phyloP scores from a whole-genome alignment of 1,284 basidiomycete species.

The Thelephora terrestris region DNA sequence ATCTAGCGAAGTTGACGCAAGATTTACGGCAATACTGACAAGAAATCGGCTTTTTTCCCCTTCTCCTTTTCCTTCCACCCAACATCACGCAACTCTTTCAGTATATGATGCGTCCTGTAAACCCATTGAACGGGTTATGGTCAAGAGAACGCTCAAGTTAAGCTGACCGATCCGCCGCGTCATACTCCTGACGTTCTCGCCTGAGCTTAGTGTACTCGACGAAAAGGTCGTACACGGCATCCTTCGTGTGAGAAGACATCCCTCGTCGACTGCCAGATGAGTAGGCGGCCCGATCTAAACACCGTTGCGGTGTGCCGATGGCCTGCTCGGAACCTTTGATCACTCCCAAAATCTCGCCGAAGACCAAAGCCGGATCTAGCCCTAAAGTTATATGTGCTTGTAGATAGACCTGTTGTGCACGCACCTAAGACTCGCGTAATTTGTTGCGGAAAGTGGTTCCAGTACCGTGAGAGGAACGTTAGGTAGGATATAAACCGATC shows the following conservation, averaged over 20 bases:
- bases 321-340: slow-evolving; percentile 58
- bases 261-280: slow-evolving; percentile 35
- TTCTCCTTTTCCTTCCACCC: too few species aligned
- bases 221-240: slow-evolving; percentile 45
- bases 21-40: too few species aligned
- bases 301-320: slow-evolving; percentile 23
- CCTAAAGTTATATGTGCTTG: too few species aligned
- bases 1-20: too few species aligned
- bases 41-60: slow-evolving; percentile 40
- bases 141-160: too few species aligned
- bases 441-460: slow-evolving; percentile 50
- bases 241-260: slow-evolving; percentile 41
- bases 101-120: slow-evolving; percentile 39
- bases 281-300: slow-evolving; percentile 37
- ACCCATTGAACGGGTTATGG: too few species aligned
- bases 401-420: slow-evolving; percentile 5
- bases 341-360: slow-evolving; percentile 61
- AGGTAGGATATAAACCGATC: slow-evolving; percentile 43
- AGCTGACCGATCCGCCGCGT: slow-evolving; percentile 53
- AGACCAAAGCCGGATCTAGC: slow-evolving; percentile 53
- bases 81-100: slow-evolving; percentile 27
- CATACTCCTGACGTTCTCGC: slow-evolving; percentile 34
- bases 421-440: slow-evolving; percentile 49
- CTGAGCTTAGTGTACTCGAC: slow-evolving; percentile 42
- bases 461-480: slow-evolving; percentile 46